A percentile compares a stretch with the other conserved stretches of the same genome.
Evolutionary conservation across 2,329 filamentous ascomycete genomes (phyloP).

Genomic region (Hymenoscyphus infarciens): DNA sequence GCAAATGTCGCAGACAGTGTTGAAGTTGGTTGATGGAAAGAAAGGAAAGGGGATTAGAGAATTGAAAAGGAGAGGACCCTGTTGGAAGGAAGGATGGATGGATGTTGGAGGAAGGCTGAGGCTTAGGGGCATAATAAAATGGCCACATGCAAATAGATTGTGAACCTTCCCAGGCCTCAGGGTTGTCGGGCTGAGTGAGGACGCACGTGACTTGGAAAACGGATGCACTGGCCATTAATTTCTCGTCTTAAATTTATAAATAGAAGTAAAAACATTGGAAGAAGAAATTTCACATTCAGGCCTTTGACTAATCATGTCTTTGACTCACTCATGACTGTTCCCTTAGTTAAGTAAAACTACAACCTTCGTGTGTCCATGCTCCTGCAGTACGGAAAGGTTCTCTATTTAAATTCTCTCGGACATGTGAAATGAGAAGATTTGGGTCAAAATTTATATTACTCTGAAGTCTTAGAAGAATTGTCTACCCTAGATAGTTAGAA

Average conservation of each 20-base stretch:
- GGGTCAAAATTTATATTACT: too few species aligned
- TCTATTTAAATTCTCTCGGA: too few species aligned
- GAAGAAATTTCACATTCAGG: background rate
- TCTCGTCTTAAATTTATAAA: background rate
- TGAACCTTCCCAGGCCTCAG: background rate
- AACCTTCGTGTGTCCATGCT: too few species aligned
- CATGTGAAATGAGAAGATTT: too few species aligned
- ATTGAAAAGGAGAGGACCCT: background rate
- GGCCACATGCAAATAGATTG: background rate
- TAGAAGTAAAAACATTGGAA: background rate
- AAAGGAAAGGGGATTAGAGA: conserved; percentile 7
- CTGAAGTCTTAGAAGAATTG: too few species aligned
- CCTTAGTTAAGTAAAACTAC: too few species aligned
- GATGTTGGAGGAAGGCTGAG: background rate
- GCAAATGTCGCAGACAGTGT: conserved; percentile 6
- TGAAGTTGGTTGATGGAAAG: conserved; percentile 13
- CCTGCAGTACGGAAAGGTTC: too few species aligned
- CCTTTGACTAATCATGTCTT: conserved; percentile 6
- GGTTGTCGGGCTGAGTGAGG: background rate
- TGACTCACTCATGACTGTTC: background rate
- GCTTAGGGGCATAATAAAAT: background rate
- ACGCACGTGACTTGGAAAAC: too few species aligned
- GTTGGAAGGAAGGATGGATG: background rate
- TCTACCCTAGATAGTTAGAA: too few species aligned
- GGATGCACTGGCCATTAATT: too few species aligned